Base-by-base conservation (phyloP, 306 rosid genomes). In the Senna tora region DNA sequence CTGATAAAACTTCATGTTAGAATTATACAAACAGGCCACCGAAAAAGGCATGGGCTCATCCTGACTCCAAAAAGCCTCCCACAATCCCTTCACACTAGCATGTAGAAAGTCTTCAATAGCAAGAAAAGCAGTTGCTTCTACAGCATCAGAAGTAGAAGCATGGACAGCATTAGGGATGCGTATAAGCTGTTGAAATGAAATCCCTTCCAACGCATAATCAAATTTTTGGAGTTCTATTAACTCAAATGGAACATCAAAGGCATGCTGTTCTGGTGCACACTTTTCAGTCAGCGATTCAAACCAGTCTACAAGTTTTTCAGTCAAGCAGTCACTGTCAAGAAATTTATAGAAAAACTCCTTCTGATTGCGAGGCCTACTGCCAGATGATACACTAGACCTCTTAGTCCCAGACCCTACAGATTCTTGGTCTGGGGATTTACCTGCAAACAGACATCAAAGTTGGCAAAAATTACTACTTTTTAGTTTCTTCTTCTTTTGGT, bases 51-150 rank as follows among this genome's bases (percentile, higher is more conserved):
- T 79, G 68, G 93, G 91, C 74, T 85, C 91, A 68, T 91, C 97
- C 68, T 81, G 95, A 79, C 88, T 85, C 99, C 99, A 94, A 82
- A 94, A 94, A 38, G 95, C 91, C 82, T 91, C 97, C 97, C 99
- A 94, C 81, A 94, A 85, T 49, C 97, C 96, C 77, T 89, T 94
- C 57, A 87, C 78, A 81, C 97, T 73, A 8, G 99, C 97, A 82
- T 94, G 97, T 51, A 94, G 89, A 79, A 94, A 94, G 80, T 94
- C 99, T 81, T 94, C 99, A 65, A 82, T 72, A 2, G 97, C 99
- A 79, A 94, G 90, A 82, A 82, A 89, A 67, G 96, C 90, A 73
- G 96, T 93, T 62, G 92, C 96, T 82, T 91, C 98, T 13, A 85
- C 84, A 55, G 88, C 90, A 81, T 91, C 92, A 33, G 96, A 93